A percentile compares a stretch with the other conserved stretches of the same genome.
Evolutionary conservation across 2,329 filamentous ascomycete species (phyloP).

Genomic region (Arthroderma sp.): DNA sequence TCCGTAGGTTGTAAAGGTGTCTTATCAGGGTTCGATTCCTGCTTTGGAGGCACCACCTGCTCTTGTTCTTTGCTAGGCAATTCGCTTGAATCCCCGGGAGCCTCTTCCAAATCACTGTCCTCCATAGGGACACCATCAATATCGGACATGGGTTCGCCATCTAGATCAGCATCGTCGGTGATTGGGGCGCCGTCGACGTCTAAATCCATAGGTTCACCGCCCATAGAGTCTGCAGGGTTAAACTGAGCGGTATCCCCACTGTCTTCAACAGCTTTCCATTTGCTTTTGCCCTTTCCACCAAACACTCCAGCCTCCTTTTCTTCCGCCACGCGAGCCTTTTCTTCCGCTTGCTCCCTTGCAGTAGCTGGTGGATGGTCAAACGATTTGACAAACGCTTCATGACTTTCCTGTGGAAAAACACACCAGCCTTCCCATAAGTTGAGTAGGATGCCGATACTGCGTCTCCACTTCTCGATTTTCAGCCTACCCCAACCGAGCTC

Average conservation of each 20-base stretch:
- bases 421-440: constrained; percentile 55
- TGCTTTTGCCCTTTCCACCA: constrained; percentile 32
- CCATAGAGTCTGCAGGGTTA: constrained; percentile 5
- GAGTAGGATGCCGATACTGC: constrained; percentile 58
- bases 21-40: constrained; percentile 14
- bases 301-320: constrained; percentile 28
- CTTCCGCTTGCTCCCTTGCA: constrained; percentile 33
- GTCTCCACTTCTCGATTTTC: constrained; percentile 72
- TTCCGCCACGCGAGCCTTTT: constrained; percentile 33
- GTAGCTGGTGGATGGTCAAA: constrained; percentile 60
- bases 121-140: constrained; percentile 38
- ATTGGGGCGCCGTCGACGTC: constrained; percentile 23
- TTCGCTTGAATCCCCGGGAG: constrained; percentile 29
- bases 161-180: constrained; percentile 29
- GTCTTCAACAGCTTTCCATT: constrained; percentile 38
- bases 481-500: constrained; percentile 67
- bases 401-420: constrained; percentile 60
- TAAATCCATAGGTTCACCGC: constrained; percentile 17
- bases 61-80: constrained; percentile 24
- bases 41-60: neutral
- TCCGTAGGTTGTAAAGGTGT: constrained; percentile 18
- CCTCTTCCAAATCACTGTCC: constrained; percentile 40
- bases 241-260: constrained; percentile 20
- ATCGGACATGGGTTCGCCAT: constrained; percentile 33
- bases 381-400: constrained; percentile 55